Evolutionary conservation across 176 grass and related monocot species (phyloP).

Genomic region (Urochloa ruziziensis): DNA sequence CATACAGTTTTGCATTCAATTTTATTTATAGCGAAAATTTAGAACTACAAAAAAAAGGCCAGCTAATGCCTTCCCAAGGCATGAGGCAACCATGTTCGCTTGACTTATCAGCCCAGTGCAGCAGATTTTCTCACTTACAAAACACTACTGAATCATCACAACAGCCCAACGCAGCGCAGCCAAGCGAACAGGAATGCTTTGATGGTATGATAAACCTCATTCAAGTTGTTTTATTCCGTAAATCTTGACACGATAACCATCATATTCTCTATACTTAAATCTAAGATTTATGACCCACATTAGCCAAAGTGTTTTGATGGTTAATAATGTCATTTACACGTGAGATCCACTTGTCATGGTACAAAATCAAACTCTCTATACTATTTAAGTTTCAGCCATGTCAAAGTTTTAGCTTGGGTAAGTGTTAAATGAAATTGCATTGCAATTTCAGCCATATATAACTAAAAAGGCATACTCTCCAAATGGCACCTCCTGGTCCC

Average conservation of each 20-base stretch:
- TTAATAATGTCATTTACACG: neutral
- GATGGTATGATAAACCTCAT: neutral
- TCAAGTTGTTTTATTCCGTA: neutral
- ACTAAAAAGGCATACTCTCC: no score
- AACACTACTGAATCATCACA: no score
- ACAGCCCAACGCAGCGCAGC: no score
- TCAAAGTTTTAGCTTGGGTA: neutral
- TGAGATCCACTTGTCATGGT: neutral
- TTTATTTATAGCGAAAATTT: neutral
- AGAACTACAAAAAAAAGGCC: no score
- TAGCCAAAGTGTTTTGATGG: neutral
- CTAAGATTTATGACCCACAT: neutral
- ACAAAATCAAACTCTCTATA: neutral
- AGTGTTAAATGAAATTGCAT: neutral
- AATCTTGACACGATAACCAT: neutral
- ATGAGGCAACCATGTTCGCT: no score
- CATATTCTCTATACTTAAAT: neutral
- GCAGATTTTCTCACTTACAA: no score
- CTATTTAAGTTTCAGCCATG: neutral
- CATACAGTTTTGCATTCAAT: no score
- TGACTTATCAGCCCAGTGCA: no score
- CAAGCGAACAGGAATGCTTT: no score
- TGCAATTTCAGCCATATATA: no score
- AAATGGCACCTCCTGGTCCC: no score
- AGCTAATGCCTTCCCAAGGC: neutral